Percentiles rank a stretch among this genome's conserved stretches.
Conservation (phyloP, 2,329 filamentous ascomycete genomes). For the Pezicula carpinea region DNA sequence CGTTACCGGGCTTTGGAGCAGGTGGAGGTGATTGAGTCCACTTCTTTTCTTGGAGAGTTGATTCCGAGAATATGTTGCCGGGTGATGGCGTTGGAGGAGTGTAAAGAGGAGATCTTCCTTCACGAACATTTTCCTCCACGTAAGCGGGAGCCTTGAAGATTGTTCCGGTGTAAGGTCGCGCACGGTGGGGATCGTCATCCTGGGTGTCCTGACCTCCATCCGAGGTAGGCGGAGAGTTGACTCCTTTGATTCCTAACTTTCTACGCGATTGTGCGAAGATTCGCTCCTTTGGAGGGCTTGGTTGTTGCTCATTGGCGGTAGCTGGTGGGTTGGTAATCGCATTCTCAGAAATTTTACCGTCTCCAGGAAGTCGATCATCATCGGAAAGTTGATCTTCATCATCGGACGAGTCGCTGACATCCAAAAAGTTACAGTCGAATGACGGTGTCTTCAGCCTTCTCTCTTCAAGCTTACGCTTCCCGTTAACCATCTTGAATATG, state of each 20-base stretch:
- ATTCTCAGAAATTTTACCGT: not conserved
- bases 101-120: not conserved
- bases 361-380: too few relatives aligned
- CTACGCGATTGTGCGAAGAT: not conserved
- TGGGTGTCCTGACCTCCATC: too few relatives aligned
- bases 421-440: not conserved
- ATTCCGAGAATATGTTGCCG: not conserved
- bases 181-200: too few relatives aligned
- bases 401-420: not conserved
- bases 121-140: too few relatives aligned
- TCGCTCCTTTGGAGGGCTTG: not conserved
- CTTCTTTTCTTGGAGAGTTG: not conserved
- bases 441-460: not conserved
- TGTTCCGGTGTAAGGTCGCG: too few relatives aligned
- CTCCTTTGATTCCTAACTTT: not conserved
- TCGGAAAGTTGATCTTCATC: too few relatives aligned
- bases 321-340: not conserved
- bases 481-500: not conserved
- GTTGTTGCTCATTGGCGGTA: not conserved
- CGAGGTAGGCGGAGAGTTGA: not conserved
- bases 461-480: not conserved
- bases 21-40: conserved; percentile 4
- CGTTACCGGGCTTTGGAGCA: conserved; percentile 2
- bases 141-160: too few relatives aligned
- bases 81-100: not conserved